Base-by-base conservation (phyloP, 2,329 filamentous ascomycete genomes). In the Colletotrichum australisinense region DNA sequence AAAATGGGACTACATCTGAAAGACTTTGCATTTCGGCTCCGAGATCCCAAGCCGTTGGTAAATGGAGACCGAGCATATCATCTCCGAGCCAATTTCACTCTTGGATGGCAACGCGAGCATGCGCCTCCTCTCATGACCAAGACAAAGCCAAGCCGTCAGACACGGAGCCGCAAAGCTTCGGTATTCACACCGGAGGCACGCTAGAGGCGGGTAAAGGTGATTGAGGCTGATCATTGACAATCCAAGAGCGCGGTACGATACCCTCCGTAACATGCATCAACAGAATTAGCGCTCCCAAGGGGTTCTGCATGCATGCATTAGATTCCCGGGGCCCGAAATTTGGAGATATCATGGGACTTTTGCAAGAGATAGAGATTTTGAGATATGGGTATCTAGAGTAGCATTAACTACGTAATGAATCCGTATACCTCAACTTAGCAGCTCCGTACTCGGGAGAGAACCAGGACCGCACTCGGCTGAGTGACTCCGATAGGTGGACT, bases 101-200 rank as follows among this genome's bases (percentile, higher is more conserved):
- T 16, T 3, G 26, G 0, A 11, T 1, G n/a, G 9, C 0, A 42
- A 19, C 1, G 1, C 5, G 2, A 11, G 6, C 7, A n/a, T n/a
- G n/a, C 0, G 4, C 26, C 26, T 7, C 6, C 8, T 8, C 28
- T 8, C 22, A 53, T 6, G 16, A n/a, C 35, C 12, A 52, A 65
- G 55, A 12, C 19, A 2, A 22, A 14, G 53, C 58, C 69, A 59
- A 57, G 53, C 30, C 30, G 9, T 12, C 62, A 14, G 14, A 3
- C 8, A 8, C 8, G 53, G 42, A 73, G 67, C 60, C 67, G 67
- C 66, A 69, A 69, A 56, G 66, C 66, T 65, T 69, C 24, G 46
- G 9, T 14, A 3, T 32, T 2, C 24, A 12, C 19, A 7, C 38
- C 66, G 26, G 28, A 19, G 3, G 30, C 30, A 2, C 30, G 30